These are phyloP conservation scores for Handroanthus guayacan DNA, from an alignment of 257 asterid species.

Conservation along the genomic window DNA sequence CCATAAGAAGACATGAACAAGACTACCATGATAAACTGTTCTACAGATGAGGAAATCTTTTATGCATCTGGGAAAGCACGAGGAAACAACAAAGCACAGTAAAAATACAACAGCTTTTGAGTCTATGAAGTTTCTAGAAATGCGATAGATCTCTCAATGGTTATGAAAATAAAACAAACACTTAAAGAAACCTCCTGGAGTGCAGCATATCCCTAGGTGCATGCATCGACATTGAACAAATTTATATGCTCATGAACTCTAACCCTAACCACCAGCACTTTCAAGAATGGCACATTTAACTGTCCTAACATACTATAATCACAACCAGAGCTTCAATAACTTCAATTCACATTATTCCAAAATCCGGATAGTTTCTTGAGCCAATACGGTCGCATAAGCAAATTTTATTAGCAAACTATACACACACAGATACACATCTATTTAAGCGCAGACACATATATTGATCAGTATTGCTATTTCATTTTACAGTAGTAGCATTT, in stretches of 20 bases:
- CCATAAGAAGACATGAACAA: neutral
- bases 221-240: neutral
- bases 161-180: neutral
- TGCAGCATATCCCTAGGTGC: neutral
- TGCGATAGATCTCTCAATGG: neutral
- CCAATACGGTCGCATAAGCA: neutral
- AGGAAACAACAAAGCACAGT: neutral
- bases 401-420: neutral
- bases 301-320: neutral
- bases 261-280: neutral
- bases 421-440: no score
- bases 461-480: neutral
- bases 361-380: neutral
- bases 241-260: neutral
- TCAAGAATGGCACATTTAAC: neutral
- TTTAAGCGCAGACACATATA: neutral
- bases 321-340: no score
- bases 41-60: neutral
- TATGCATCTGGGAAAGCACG: conserved; percentile 11
- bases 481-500: conserved; percentile 6
- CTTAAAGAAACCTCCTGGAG: neutral
- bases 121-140: neutral
- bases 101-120: neutral
- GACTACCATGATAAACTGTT: neutral
- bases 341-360: neutral